Base-by-base conservation (phyloP, 495 filamentous ascomycete species). In the Talaromyces wortmannii region DNA sequence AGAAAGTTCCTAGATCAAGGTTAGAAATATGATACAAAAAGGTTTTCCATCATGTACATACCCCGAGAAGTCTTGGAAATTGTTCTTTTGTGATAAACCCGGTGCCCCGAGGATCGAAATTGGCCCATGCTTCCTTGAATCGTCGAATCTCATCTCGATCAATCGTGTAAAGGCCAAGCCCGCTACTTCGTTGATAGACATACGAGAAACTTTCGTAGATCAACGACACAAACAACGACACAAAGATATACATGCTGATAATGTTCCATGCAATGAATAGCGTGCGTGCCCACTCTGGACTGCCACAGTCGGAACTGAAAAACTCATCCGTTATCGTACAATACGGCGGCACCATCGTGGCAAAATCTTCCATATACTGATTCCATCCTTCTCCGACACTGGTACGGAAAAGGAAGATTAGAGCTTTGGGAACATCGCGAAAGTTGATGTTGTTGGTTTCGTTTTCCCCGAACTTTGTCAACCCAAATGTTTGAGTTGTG, bases 131-230 rank as follows among this genome's bases (percentile, higher is more conserved):
- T 66, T 97, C 90, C 74, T 99, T 99, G 79, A 97, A 99, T 12
- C 91, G 86, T 33, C 94, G 84, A 53, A 96, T 88, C 64, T 99
- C 94, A 60, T 96, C 91, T 50, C 94, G 80, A 58, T 88, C 91
- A 48, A 97, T 84, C 31, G 84, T 83, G 33, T 90, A 91, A 52
- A 91, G 76, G 23, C 86, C 86, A 23, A 77, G 67, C 31, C 76
- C 76, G 64, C 89, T 96, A 57, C 90, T 96, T 55, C 91, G 82
- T 71, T 99, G 94, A 66, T 97, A 99, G 61, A 99, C 94, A 67
- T 99, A 99, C 67, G 90, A 95, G 75, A 99, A 99, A 73, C 92
- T 97, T 75, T 99, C 94, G 69, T 91, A 99, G 60, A 99, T 99
- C 61, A 99, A 83, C 43, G 94, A 99, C 55, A 97, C 91, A 67